Base-by-base conservation (phyloP, 2,329 filamentous ascomycete species). In the Diaporthe nobilis region DNA sequence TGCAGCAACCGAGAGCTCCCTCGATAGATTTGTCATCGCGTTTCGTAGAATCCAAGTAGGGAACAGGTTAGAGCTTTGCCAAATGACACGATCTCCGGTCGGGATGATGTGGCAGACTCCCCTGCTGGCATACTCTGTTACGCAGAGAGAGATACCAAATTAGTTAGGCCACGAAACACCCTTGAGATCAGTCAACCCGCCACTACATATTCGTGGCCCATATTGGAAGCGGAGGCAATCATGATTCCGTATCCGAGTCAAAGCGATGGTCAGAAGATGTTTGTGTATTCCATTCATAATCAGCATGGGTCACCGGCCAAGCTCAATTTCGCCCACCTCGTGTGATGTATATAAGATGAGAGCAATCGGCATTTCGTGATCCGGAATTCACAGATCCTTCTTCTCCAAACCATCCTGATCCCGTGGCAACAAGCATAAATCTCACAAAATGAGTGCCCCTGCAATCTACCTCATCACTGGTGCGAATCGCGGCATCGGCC, bases 401-500 rank as follows among this genome's bases (percentile, higher is more conserved):
- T 4, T 25, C 49, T 17, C 20, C 22, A 55, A 28, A 55, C 2
- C 53, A 55, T 28, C 13, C 25, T 0, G 1, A 20, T 31, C 13
- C 25, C 20, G 25, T 31, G 1, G 8, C 3, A 55, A 28, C 17
- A 34, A 58, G 31, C 55, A 58, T 8, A 22, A 20, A 34, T 22
- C 28, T 34, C 7, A 12, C 55, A 37, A 37, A 20, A 58, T 58
- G 55, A 58, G 55, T 15, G 20, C 28, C 4, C 55, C 13, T 17
- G 12, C 31, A 5, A 60, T 22, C 4, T 39, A 25, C 20, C 8
- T 61, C 10, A 25, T 61, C 31, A 61, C 67, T n/a, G 67, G 67
- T 13, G 67, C 67, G 4, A 71, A 71, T 22, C 67, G 67, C 31
- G 78, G 83, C 78, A 72, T 80, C 83, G 79, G 79, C 68, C 77